Conservation (phyloP, 1,139 yeast species). For the Arxiozyma telluris region DNA sequence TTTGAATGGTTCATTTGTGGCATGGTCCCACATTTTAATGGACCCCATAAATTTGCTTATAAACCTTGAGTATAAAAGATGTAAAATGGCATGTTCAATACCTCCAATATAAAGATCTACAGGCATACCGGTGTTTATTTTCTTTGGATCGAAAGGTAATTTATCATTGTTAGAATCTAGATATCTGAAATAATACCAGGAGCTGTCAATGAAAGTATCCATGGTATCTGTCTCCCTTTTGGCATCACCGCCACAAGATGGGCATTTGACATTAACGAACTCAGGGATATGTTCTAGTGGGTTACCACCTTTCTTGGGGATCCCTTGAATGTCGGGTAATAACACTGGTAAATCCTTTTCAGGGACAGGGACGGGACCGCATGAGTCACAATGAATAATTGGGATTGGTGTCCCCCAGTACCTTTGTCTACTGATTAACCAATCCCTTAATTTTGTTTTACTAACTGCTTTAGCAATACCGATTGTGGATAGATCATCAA, state of each 20-base stretch:
- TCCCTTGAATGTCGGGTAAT: constrained; percentile 51
- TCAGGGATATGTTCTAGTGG: constrained; percentile 61
- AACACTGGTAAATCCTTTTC: constrained; percentile 74
- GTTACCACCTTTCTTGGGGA: constrained; percentile 57
- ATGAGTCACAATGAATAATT: constrained; percentile 69
- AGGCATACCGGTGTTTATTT: constrained; percentile 58
- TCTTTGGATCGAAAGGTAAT: constrained; percentile 43
- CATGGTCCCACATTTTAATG: constrained; percentile 50
- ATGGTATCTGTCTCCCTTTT: constrained; percentile 91
- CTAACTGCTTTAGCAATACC: constrained; percentile 28
- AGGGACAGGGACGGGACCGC: constrained; percentile 90
- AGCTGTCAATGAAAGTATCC: constrained; percentile 97
- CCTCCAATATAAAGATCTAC: constrained; percentile 92
- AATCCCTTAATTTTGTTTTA: constrained; percentile 69
- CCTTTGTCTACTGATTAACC: constrained; percentile 90
- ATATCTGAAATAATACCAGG: constrained; percentile 90
- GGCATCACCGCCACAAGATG: constrained; percentile 68
- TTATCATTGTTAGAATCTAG: constrained; percentile 58
- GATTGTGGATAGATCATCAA: constrained; percentile 12
- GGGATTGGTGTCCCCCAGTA: constrained; percentile 99
- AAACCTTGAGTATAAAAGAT: constrained; percentile 76
- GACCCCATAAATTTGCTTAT: constrained; percentile 67
- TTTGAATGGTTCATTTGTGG: constrained; percentile 62
- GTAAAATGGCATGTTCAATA: constrained; percentile 91
- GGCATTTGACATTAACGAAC: constrained; percentile 72